These are phyloP conservation scores for Elsinoe ampelina DNA, from an alignment of 2,329 filamentous ascomycete species.

Conservation along the genomic window DNA sequence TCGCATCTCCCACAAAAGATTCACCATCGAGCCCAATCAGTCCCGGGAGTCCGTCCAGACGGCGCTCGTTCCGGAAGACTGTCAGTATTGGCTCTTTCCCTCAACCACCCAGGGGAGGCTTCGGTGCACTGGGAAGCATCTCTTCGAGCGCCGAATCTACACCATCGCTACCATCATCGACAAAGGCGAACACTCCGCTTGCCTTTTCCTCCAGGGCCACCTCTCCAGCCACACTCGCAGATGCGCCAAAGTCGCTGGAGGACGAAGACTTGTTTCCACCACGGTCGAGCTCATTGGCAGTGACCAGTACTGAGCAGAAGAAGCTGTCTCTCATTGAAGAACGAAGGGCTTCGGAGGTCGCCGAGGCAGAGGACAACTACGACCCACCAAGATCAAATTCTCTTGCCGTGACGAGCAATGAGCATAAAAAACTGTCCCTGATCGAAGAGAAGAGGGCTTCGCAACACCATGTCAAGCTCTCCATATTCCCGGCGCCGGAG, in stretches of 20 bases:
- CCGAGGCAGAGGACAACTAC: neutral
- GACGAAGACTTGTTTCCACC: slow-evolving; percentile 23
- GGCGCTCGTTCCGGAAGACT: slow-evolving; percentile 52
- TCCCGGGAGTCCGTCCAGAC: neutral
- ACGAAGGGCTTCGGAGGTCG: slow-evolving; percentile 17
- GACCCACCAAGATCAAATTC: slow-evolving; percentile 2
- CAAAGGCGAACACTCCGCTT: slow-evolving; percentile 36
- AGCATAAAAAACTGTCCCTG: slow-evolving; percentile 1
- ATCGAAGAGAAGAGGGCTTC: slow-evolving; percentile 5
- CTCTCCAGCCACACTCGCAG: slow-evolving; percentile 40
- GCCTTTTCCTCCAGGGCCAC: slow-evolving; percentile 52
- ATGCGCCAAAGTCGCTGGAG: slow-evolving; percentile 16
- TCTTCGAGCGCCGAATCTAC: slow-evolving; percentile 9
- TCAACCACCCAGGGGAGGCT: slow-evolving; percentile 62
- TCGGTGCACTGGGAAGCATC: neutral
- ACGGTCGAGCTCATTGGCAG: slow-evolving; percentile 1
- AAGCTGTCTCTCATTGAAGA: slow-evolving; percentile 26
- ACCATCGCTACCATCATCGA: slow-evolving; percentile 3
- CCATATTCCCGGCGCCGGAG: neutral
- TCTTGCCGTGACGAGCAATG: slow-evolving; percentile 6
- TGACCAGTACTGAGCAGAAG: slow-evolving; percentile 18
- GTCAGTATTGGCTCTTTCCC: slow-evolving; percentile 93
- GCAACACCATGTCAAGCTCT: neutral
- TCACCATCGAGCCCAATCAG: slow-evolving; percentile 6
- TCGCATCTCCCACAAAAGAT: slow-evolving; percentile 2